Conservation (phyloP, 2,329 filamentous ascomycete species). For the Monosporascus ibericus region DNA sequence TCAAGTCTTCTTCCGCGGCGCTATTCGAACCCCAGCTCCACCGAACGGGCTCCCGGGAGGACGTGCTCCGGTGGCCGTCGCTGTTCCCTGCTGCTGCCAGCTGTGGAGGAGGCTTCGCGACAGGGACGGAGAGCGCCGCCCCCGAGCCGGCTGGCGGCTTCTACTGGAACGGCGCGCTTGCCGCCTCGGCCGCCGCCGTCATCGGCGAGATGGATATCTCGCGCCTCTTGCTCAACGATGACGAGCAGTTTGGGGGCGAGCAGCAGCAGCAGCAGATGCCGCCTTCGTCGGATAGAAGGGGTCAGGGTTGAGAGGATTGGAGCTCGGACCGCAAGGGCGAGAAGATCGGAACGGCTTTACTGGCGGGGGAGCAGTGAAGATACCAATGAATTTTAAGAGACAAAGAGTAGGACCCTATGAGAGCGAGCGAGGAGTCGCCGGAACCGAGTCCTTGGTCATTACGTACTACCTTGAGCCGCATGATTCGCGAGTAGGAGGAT, state of each 20-base stretch:
- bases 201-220: constrained; percentile 58
- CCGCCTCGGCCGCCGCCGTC: constrained; percentile 31
- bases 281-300: constrained; percentile 19
- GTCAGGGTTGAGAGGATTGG: constrained; percentile 16
- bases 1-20: constrained; percentile 23
- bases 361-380: too few relatives aligned
- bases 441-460: too few relatives aligned
- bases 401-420: too few relatives aligned
- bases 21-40: constrained; percentile 34
- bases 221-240: constrained; percentile 53
- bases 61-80: constrained; percentile 38
- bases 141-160: constrained; percentile 18
- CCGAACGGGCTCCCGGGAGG: constrained; percentile 39
- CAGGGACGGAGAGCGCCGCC: too few relatives aligned
- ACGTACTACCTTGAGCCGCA: too few relatives aligned
- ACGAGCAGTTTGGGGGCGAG: constrained; percentile 29
- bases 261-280: constrained; percentile 1
- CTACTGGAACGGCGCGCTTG: constrained; percentile 38
- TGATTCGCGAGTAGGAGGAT: too few relatives aligned
- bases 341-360: too few relatives aligned
- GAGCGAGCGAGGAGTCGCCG: too few relatives aligned
- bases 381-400: too few relatives aligned
- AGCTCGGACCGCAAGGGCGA: not conserved
- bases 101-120: constrained; percentile 9
- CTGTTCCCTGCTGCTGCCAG: constrained; percentile 12